Base-by-base conservation (phyloP, 805 yeast genomes). In the Yarrowia porcina region DNA sequence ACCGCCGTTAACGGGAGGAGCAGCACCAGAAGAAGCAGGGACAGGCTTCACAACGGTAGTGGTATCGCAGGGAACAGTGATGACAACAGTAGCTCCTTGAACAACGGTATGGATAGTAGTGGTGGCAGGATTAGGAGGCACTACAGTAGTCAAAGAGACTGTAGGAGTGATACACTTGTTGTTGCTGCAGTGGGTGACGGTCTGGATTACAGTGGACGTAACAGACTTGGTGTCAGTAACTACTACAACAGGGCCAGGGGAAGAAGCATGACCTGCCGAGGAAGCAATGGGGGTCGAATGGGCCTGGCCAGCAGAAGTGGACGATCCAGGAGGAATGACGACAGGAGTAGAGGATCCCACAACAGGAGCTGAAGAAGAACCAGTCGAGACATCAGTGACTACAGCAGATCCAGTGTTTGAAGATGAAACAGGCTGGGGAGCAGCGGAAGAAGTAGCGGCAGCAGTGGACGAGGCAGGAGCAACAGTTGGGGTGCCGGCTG, bases 41-140 rank as follows among this genome's bases (percentile, higher is more conserved):
- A 20, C 39, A 30, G 33, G 33, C 12, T 7, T 30, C n/a, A n/a
- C n/a, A n/a, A n/a, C 36, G 20, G 57, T 25, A 13, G 45, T 41
- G 45, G 59, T 52, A 28, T 56, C 61, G 11, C 61, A 56, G 12
- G 61, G 61, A 21, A 56, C 61, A 7, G 61, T 56, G 13, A 56
- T 39, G 17, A 39, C 32, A 9, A 56, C 17, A 1, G 61, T 56
- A 30, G 20, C 39, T 12, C 49, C 61, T 49, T 56, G 39, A 3
- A 39, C 27, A 11, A 56, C 61, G 9, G 61, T 56, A 27, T 28
- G 6, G 23, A 39, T 56, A 21, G 28, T 21, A 20, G 61, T 56
- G 18, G 45, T 39, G 39, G 49, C 49, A n/a, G 47, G 49, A 39
- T 56, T 56, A 11, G 61, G 28, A 17, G 61, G 61, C 20, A 56